Evolutionary conservation across 1,284 basidiomycete genomes (phyloP).

Genomic region (Microbotryum scabiosae): DNA sequence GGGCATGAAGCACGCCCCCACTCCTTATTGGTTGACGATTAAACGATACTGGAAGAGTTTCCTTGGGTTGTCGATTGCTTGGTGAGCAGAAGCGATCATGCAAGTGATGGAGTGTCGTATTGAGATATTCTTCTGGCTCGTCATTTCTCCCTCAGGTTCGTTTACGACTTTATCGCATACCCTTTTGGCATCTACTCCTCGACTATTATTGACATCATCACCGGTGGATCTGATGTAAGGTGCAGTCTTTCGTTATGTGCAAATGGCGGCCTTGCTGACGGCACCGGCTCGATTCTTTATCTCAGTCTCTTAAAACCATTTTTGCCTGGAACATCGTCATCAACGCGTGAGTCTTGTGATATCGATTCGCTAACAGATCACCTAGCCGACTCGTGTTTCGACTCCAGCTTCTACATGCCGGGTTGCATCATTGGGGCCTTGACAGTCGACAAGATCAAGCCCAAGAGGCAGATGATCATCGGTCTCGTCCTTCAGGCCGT

Average conservation of each 20-base stretch:
- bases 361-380: slow-evolving; percentile 15
- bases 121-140: slow-evolving; percentile 9
- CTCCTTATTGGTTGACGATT: slow-evolving; percentile 71
- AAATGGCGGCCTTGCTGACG: slow-evolving; percentile 23
- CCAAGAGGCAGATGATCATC: slow-evolving; percentile 28
- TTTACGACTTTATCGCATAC: slow-evolving; percentile 58
- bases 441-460: slow-evolving; percentile 46
- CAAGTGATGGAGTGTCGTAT: background rate
- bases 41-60: slow-evolving; percentile 68
- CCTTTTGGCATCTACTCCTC: slow-evolving; percentile 78
- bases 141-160: slow-evolving; percentile 52
- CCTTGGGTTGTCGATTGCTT: slow-evolving; percentile 59
- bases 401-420: slow-evolving; percentile 47
- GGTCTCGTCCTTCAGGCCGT: slow-evolving; percentile 44
- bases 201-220: slow-evolving; percentile 62
- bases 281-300: slow-evolving; percentile 12
- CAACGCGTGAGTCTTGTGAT: slow-evolving; percentile 44
- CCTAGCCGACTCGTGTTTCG: slow-evolving; percentile 24
- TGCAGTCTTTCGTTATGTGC: too few species aligned
- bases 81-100: slow-evolving; percentile 43
- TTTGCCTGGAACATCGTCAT: slow-evolving; percentile 71
- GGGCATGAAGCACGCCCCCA: slow-evolving; percentile 60
- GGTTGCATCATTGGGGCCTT: slow-evolving; percentile 71
- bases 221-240: slow-evolving; percentile 40
- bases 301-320: slow-evolving; percentile 48